A percentile compares a stretch with the other conserved stretches of the same genome.
These are phyloP conservation scores for Dactylella cylindrospora DNA, from an alignment of 2,329 filamentous ascomycete species.

Conservation along the genomic window DNA sequence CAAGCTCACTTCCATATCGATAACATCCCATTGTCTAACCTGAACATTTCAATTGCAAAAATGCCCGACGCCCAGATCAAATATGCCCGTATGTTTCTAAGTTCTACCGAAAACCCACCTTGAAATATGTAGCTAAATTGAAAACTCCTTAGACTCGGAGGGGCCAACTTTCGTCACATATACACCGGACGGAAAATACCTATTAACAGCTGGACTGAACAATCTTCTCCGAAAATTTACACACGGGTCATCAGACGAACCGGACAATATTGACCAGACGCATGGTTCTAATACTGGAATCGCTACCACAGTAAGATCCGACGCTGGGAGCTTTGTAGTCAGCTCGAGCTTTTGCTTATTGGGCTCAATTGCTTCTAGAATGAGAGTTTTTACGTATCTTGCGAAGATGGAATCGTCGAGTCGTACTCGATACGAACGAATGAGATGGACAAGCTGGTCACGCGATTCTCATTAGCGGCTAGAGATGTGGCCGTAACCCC, in stretches of 20 bases:
- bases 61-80: conserved; percentile 38
- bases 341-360: conserved; percentile 45
- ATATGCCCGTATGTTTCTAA: conserved; percentile 23
- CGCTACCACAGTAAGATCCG: conserved; percentile 64
- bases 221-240: conserved; percentile 91
- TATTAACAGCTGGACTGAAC: conserved; percentile 90
- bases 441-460: conserved; percentile 75
- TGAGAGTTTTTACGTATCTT: conserved; percentile 82
- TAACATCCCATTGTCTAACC: too few species aligned
- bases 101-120: neutral
- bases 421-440: conserved; percentile 79
- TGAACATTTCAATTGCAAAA: conserved; percentile 1
- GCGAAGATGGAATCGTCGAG: conserved; percentile 94
- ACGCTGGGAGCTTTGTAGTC: neutral
- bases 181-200: conserved; percentile 79
- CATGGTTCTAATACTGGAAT: conserved; percentile 82
- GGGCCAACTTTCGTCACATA: conserved; percentile 86
- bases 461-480: conserved; percentile 80
- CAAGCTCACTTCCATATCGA: too few species aligned
- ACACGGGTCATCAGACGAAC: conserved; percentile 88
- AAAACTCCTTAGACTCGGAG: conserved; percentile 64
- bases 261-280: conserved; percentile 85
- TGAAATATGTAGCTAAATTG: neutral
- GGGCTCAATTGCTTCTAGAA: conserved; percentile 60
- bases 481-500: conserved; percentile 80